Base-by-base conservation (phyloP, 495 filamentous ascomycete genomes). In the Aspergillus leporis region DNA sequence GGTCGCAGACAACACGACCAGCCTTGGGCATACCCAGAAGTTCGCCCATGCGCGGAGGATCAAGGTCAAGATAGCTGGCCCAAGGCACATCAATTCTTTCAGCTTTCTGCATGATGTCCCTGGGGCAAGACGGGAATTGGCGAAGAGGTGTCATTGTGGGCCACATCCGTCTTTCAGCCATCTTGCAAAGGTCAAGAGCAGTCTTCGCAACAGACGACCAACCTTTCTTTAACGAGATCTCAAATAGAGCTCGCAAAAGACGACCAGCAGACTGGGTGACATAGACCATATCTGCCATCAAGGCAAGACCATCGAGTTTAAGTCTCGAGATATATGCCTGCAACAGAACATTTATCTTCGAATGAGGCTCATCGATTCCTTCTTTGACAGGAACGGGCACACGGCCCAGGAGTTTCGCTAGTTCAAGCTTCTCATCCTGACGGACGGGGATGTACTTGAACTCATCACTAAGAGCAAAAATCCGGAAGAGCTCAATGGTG, bases 131-230 rank as follows among this genome's bases (percentile, higher is more conserved):
- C 1, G 90, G 86, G 69, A 97, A 98, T 66, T 99, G 94, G 40
- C 95, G 82, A 9, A 99, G 83, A 7, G 94, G 94, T 19, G 91
- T 89, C 94, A 98, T 98, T 21, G 93, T 97, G 6, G 92, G 93
- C 94, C 94, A 99, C 94, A 98, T 98, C 23, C 95, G 81, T 80
- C 95, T 96, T 78, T 99, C 94, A 2, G 93, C 93, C 93, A 96
- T 98, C 77, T 99, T 99, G 77, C 94, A 99, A 40, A 99, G 80
- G 64, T 97, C 91, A 32, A 99, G 81, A 5, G 95, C 92, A 58
- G 87, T 90, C 77, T 93, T 96, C 9, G 94, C 90, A 13, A 98
- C 95, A 14, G 87, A 90, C 8, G 95, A 83, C 94, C 93, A 99
- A 18, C 93, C 93, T 72, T 97, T 96, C 79, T 92, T 96, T 51